Evolutionary conservation across 495 filamentous ascomycete genomes (phyloP).

Genomic region (Pseudotulostoma volvatum): DNA sequence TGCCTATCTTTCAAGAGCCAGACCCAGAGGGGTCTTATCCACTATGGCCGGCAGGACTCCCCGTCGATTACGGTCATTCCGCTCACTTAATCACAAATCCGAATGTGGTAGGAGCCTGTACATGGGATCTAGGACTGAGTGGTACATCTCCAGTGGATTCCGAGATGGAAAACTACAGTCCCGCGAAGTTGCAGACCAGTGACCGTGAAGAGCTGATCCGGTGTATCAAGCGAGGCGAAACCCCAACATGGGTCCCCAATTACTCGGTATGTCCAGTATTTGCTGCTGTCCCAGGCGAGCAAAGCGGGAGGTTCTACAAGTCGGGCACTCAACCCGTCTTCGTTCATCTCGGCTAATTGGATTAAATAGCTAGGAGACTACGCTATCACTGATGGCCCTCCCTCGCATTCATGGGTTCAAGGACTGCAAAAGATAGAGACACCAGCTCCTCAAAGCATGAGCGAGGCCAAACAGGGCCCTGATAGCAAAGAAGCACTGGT

Average conservation of each 20-base stretch:
- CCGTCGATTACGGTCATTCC: background rate
- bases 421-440: constrained; percentile 6
- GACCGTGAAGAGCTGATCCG: constrained; percentile 70
- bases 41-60: background rate
- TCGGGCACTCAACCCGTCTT: too few species aligned
- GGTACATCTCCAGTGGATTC: constrained; percentile 1
- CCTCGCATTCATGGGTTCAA: background rate
- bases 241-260: constrained; percentile 55
- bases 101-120: background rate
- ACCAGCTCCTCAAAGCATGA: too few species aligned
- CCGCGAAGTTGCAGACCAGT: constrained; percentile 11
- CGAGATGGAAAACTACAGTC: constrained; percentile 3
- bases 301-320: too few species aligned
- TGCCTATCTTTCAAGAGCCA: constrained; percentile 44
- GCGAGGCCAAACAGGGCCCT: background rate
- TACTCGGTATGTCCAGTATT: constrained; percentile 40
- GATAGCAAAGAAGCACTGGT: constrained; percentile 14
- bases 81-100: background rate
- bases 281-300: too few species aligned
- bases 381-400: background rate
- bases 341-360: too few species aligned
- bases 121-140: constrained; percentile 2
- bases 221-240: constrained; percentile 65
- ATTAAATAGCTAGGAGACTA: background rate
- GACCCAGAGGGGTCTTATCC: constrained; percentile 6